Percentiles rank a stretch among this genome's conserved stretches.
These are phyloP conservation scores for Metschnikowia picachoensis DNA, from an alignment of 805 yeast species.

Conservation along the genomic window DNA sequence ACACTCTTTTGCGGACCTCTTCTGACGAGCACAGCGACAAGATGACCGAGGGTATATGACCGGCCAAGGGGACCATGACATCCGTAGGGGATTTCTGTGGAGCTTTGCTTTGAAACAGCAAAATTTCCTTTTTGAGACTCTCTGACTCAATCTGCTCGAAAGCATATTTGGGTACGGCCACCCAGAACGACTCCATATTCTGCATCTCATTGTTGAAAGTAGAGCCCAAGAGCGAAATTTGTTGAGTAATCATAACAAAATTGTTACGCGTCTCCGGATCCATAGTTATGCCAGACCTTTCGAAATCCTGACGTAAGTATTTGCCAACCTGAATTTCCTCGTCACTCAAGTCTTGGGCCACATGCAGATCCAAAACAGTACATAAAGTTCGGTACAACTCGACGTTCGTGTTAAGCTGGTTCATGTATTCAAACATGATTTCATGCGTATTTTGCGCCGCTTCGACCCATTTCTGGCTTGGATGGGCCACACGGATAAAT, in stretches of 20 bases:
- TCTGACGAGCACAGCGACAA: constrained; percentile 56
- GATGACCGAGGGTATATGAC: constrained; percentile 61
- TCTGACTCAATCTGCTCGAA: constrained; percentile 25
- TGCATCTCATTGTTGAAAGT: constrained; percentile 56
- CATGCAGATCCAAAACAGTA: constrained; percentile 40
- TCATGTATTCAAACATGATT: constrained; percentile 90
- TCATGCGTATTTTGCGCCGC: constrained; percentile 90
- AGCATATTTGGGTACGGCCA: constrained; percentile 30
- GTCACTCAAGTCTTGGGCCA: constrained; percentile 38
- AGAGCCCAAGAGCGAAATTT: constrained; percentile 78
- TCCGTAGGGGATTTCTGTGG: constrained; percentile 7
- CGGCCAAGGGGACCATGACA: constrained; percentile 40
- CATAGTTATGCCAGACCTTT: constrained; percentile 85
- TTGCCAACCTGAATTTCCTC: constrained; percentile 86
- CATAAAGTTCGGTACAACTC: constrained; percentile 60
- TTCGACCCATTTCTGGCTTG: constrained; percentile 60
- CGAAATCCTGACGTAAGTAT: constrained; percentile 77
- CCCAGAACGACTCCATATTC: constrained; percentile 32
- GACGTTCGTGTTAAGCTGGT: constrained; percentile 79
- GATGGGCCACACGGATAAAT: constrained; percentile 85
- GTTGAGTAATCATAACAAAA: constrained; percentile 76
- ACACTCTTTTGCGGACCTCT: constrained; percentile 58
- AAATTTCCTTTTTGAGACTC: constrained; percentile 24
- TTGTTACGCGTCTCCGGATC: constrained; percentile 57
- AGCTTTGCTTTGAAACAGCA: constrained; percentile 24